A percentile compares a stretch with the other conserved stretches of the same genome.
phyloP scores from a whole-genome alignment of 257 asterid species.

The Cynanchum wilfordii region DNA sequence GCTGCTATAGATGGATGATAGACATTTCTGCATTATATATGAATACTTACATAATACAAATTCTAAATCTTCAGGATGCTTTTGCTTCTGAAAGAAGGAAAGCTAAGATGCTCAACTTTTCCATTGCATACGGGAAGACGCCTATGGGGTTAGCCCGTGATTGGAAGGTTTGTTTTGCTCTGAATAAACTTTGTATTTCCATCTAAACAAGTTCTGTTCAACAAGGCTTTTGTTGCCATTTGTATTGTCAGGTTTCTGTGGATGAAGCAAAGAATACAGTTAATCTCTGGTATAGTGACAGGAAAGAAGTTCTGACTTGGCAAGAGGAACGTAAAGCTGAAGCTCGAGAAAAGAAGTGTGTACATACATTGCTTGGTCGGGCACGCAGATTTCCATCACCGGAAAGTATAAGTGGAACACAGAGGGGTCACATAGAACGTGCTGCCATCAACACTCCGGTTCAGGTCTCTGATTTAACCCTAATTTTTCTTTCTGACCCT shows the following conservation, averaged over 20 bases:
- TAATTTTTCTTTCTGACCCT: background rate
- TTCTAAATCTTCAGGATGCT: conserved; percentile 53
- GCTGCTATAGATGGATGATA: background rate
- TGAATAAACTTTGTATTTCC: conserved; percentile 6
- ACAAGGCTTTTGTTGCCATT: conserved; percentile 15
- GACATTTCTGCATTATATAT: background rate
- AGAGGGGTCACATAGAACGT: conserved; percentile 77
- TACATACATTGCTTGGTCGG: conserved; percentile 81
- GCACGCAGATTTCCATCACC: conserved; percentile 85
- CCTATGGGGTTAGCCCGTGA: conserved; percentile 83
- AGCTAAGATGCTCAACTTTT: conserved; percentile 98
- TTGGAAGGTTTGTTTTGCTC: conserved; percentile 65
- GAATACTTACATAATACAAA: background rate
- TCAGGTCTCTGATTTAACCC: conserved; percentile 48
- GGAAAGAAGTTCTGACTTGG: conserved; percentile 85
- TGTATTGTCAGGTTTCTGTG: conserved; percentile 66
- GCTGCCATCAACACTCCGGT: conserved; percentile 99
- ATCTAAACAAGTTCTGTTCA: conserved; percentile 6
- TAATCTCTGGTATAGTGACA: conserved; percentile 87
- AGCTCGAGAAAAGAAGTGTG: conserved; percentile 47
- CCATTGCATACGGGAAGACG: conserved; percentile 96
- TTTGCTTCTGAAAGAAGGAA: conserved; percentile 96
- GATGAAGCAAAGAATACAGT: conserved; percentile 93
- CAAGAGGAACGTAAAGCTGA: conserved; percentile 69
- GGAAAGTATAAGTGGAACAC: conserved; percentile 44